Evolutionary conservation across 179 eudicot genomes (phyloP), one percentile per base, ranked within the genome.

Genomic region (Drosera spatulata): DNA sequence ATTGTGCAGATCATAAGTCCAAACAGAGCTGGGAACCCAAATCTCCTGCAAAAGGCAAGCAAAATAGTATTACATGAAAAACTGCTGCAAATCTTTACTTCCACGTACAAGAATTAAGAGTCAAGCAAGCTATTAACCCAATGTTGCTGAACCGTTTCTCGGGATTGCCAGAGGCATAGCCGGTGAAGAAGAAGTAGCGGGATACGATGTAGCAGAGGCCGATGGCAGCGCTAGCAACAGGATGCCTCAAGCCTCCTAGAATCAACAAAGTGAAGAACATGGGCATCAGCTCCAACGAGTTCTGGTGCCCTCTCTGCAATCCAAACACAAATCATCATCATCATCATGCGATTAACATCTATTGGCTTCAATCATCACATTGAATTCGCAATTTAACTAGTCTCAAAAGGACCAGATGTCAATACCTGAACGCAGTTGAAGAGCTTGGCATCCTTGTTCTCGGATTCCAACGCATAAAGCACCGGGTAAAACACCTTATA

Each of bases 261-360:
- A 76, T 71, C 91, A 80, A 76, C 72, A 80, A 59, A 53, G 75
- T 13, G 80, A 88, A 88, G 72, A 79, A 88, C 59, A 80, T 46
- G 0, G 96, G 96, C 98, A 91, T 79, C 79, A 74, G 46, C 57
- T 88, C 98, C 66, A 91, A 64, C n/a, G 96, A 84, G 71, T 91
- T 88, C 83, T 91, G 96, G 72, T 91, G 96, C 57, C 98, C 98
- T 73, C 95, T 88, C 98, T 88, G 85, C 66, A 65, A 60, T 6
- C 33, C 33, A 22, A 22, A 22, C 33, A 22, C 33, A 22, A 22
- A 22, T 33, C 10, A 58, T 40, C 4, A 50, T 55, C 48, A 49
- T 11, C 57, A 55, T 3, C 11, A 50, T n/a, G 10, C 2, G 38
- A 3, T 6, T 5, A 61, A 33, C n/a, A n/a, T n/a, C 14, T 37